Evolutionary conservation across 2,329 filamentous ascomycete species (phyloP).

Genomic region (Leptographium lundbergii): DNA sequence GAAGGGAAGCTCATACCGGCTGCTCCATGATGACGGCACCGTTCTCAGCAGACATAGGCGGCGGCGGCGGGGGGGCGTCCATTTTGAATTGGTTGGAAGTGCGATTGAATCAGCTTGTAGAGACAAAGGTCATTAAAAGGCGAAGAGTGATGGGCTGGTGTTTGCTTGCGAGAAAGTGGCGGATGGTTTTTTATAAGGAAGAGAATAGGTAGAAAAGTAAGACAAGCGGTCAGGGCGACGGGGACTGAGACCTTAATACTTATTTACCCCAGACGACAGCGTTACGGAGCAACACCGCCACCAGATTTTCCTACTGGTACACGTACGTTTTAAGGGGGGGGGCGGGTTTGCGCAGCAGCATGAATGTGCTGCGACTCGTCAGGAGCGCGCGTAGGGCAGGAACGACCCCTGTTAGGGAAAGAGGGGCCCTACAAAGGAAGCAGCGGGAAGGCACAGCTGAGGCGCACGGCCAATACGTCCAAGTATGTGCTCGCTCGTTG

Average conservation of each 20-base stretch:
- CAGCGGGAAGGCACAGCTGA: not conserved
- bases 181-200: not conserved
- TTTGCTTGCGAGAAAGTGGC: not conserved
- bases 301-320: not conserved
- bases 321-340: not conserved
- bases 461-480: not conserved
- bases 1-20: slow-evolving; percentile 14
- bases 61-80: slow-evolving; percentile 17
- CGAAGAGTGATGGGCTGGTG: not conserved
- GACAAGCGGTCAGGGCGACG: not conserved
- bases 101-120: not conserved
- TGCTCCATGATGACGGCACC: slow-evolving; percentile 17
- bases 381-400: not conserved
- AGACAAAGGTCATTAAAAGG: not conserved
- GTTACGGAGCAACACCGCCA: not conserved
- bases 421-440: not conserved
- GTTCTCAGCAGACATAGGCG: slow-evolving; percentile 17
- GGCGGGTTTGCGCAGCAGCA: not conserved
- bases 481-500: not conserved
- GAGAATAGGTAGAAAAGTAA: not conserved
- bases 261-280: slow-evolving; percentile 1
- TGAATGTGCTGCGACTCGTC: not conserved
- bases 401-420: not conserved
- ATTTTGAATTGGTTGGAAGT: slow-evolving; percentile 5
- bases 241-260: not conserved